phyloP scores from a whole-genome alignment of 2,329 filamentous ascomycete genomes.

The Aspergillus sp. region DNA sequence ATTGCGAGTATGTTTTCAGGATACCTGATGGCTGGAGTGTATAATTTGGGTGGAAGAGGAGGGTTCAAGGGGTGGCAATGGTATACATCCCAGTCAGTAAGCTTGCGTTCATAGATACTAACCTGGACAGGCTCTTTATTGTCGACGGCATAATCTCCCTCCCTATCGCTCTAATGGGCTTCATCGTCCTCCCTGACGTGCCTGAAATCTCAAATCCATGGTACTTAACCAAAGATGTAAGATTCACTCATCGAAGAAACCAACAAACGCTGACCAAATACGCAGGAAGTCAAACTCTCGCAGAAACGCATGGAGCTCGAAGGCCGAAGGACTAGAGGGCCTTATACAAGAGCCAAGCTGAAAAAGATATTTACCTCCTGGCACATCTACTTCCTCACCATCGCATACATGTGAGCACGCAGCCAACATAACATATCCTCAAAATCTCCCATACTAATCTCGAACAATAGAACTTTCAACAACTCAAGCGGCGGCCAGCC shows the following conservation, averaged over 20 bases:
- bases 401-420: conserved; percentile 54
- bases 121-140: conserved; percentile 47
- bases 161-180: conserved; percentile 53
- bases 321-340: conserved; percentile 45
- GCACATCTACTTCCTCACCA: conserved; percentile 61
- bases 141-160: conserved; percentile 56
- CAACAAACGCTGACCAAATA: neutral
- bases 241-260: neutral
- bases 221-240: conserved; percentile 45
- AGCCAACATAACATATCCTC: too few relatives aligned
- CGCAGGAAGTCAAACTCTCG: conserved; percentile 46
- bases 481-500: conserved; percentile 58
- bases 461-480: conserved; percentile 53
- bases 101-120: neutral
- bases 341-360: conserved; percentile 54
- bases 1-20: conserved; percentile 49
- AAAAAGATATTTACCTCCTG: conserved; percentile 63
- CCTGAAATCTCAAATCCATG: conserved; percentile 53
- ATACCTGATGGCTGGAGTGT: conserved; percentile 57
- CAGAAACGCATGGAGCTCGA: conserved; percentile 53
- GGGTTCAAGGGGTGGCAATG: conserved; percentile 57
- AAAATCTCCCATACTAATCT: too few relatives aligned
- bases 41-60: conserved; percentile 48
- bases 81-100: conserved; percentile 15
- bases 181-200: conserved; percentile 51